A percentile compares a stretch with the other conserved stretches of the same genome.
Evolutionary conservation across 441 rosid species (phyloP).

Genomic region (Hypseocharis bilobata): DNA sequence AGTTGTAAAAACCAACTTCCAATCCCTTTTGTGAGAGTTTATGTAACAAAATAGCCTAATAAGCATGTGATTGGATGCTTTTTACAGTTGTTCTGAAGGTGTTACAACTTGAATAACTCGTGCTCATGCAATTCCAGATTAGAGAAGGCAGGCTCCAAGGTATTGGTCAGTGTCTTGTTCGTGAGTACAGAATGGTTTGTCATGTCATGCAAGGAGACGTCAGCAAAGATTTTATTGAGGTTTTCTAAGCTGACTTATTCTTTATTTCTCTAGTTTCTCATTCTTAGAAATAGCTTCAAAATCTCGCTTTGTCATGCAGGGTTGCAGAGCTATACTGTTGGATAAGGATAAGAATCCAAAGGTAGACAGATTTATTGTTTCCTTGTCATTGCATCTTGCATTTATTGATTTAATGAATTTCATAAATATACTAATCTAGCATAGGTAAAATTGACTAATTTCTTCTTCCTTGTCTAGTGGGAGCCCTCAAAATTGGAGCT

Average conservation of each 20-base stretch:
- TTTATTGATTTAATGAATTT: background rate
- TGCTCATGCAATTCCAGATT: slow-evolving; percentile 38
- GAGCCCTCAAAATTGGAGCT: slow-evolving; percentile 65
- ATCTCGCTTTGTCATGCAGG: slow-evolving; percentile 38
- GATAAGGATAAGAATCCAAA: slow-evolving; percentile 87
- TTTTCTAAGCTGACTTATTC: slow-evolving; percentile 18
- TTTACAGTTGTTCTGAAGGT: background rate
- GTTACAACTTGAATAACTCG: background rate
- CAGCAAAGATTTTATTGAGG: slow-evolving; percentile 84
- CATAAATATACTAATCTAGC: no score
- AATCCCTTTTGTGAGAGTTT: background rate
- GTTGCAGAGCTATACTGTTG: slow-evolving; percentile 75
- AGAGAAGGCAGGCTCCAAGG: slow-evolving; percentile 82
- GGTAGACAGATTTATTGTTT: slow-evolving; percentile 29
- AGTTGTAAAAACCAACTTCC: no score
- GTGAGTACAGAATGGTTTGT: slow-evolving; percentile 76
- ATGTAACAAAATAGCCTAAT: no score
- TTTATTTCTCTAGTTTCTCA: background rate
- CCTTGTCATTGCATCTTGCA: background rate
- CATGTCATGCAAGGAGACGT: slow-evolving; percentile 66
- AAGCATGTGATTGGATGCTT: background rate
- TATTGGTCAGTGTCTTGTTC: slow-evolving; percentile 62
- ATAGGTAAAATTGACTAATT: background rate
- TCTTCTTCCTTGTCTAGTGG: slow-evolving; percentile 42
- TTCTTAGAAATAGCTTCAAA: background rate